A percentile compares a stretch with the other conserved stretches of the same genome.
Conservation (phyloP, 1,139 yeast species). For the Ashbya aceris region DNA sequence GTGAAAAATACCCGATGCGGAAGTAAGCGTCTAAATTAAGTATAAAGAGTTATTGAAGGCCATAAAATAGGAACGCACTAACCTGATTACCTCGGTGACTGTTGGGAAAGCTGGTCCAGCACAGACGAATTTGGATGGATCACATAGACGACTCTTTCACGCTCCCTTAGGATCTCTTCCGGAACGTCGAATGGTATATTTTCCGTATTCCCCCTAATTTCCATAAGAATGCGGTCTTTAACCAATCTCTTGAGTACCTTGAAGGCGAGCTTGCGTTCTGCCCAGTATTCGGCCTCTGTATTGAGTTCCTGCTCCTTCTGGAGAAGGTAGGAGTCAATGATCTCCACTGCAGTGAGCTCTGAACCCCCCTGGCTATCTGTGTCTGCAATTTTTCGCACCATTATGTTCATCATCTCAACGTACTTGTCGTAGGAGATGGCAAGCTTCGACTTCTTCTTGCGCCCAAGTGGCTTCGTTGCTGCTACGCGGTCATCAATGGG, state of each 20-base stretch:
- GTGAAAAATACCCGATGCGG: too few relatives aligned
- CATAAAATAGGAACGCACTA: too few relatives aligned
- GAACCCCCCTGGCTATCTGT: slow-evolving; percentile 38
- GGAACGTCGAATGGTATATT: slow-evolving; percentile 25
- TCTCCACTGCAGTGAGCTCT: slow-evolving; percentile 62
- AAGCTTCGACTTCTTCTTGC: slow-evolving; percentile 30
- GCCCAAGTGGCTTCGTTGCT: slow-evolving; percentile 3
- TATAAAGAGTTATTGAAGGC: too few relatives aligned
- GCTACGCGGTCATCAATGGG: background rate
- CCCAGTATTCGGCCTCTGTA: slow-evolving; percentile 62
- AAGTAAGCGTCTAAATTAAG: too few relatives aligned
- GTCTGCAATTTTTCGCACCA: slow-evolving; percentile 64
- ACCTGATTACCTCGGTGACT: too few relatives aligned
- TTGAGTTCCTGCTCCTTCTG: slow-evolving; percentile 65
- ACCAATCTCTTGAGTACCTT: slow-evolving; percentile 80
- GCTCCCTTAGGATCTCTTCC: slow-evolving; percentile 20
- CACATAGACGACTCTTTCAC: slow-evolving; percentile 45
- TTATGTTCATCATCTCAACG: slow-evolving; percentile 69
- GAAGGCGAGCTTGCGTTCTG: slow-evolving; percentile 60
- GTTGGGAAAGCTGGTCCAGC: slow-evolving; percentile 34
- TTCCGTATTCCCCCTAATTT: slow-evolving; percentile 51
- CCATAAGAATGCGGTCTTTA: slow-evolving; percentile 79
- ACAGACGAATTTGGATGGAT: slow-evolving; percentile 87
- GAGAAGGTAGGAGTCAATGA: slow-evolving; percentile 73
- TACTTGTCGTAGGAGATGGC: slow-evolving; percentile 80